Percentiles rank a stretch among this genome's conserved stretches.
These are phyloP conservation scores for Rhodotorula taiwanensis DNA, from an alignment of 768 basidiomycete species.

Conservation along the genomic window DNA sequence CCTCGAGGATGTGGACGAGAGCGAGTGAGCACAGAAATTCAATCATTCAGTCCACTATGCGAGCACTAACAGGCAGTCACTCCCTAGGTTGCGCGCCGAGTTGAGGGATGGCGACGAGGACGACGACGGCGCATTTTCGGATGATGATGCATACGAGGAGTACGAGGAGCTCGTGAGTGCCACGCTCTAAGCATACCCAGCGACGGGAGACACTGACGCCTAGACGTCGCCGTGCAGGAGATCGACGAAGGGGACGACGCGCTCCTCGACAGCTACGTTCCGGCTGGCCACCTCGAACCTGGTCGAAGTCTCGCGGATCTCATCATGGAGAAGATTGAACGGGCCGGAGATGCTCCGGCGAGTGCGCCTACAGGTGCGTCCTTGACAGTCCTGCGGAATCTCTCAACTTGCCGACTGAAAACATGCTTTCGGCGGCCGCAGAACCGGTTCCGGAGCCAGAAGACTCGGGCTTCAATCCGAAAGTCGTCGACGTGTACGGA, in stretches of 20 bases:
- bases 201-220: not conserved
- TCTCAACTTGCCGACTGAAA: not conserved
- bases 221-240: slow-evolving; percentile 48
- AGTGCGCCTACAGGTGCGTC: slow-evolving; percentile 50
- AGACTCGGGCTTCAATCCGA: slow-evolving; percentile 67
- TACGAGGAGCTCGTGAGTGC: slow-evolving; percentile 49
- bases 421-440: not conserved
- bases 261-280: slow-evolving; percentile 72
- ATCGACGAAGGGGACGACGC: slow-evolving; percentile 85
- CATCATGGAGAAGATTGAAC: slow-evolving; percentile 89
- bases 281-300: slow-evolving; percentile 49
- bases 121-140: slow-evolving; percentile 49
- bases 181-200: not conserved
- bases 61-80: too few relatives aligned
- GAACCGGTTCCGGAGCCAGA: slow-evolving; percentile 8
- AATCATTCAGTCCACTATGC: too few relatives aligned
- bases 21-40: too few relatives aligned
- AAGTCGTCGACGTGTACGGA: slow-evolving; percentile 70
- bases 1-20: slow-evolving; percentile 33
- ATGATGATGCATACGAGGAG: slow-evolving; percentile 50
- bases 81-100: slow-evolving; percentile 17
- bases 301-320: slow-evolving; percentile 80
- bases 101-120: slow-evolving; percentile 50
- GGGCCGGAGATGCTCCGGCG: slow-evolving; percentile 50
- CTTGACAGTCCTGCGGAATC: too few relatives aligned